Evolutionary conservation across 805 yeast genomes (phyloP), one percentile per base, ranked within the genome.

Genomic region (Candida nemodendra): DNA sequence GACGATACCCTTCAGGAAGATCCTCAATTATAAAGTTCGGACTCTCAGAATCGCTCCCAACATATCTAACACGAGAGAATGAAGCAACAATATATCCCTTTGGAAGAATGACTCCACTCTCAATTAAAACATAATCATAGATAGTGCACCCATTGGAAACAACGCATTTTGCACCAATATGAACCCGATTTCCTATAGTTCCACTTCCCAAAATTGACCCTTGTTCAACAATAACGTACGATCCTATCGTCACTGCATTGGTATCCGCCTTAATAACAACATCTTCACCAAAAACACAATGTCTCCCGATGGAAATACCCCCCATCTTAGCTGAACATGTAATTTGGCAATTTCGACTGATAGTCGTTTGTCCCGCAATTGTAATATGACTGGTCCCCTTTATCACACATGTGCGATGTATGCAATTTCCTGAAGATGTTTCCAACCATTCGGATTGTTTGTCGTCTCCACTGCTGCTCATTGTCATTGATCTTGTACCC

Each of bases 111-210:
- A 73, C 63, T 11, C 66, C 67, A 34, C 64, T 58, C 16, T 66
- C 64, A 3, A 78, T 61, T 3, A 73, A 43, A 38, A 78, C 74
- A 49, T 81, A 74, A 34, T 78, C 84, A 48, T 74, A 68, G 11
- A 78, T 55, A 1, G 69, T 59, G 7, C 69, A 59, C 17, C 61
- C 48, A 27, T 63, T 56, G 1, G 56, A 64, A 12, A 78, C 42
- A 0, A 42, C 36, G 41, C 78, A 73, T 23, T 60, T 45, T 1
- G 43, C 41, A 4, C 78, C 82, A 2, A 78, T 57, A 8, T 62
- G 40, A 1, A 76, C 81, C 16, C 81, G 52, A 39, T 64, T 72
- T 0, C 82, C 82, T 5, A 78, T 57, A 27, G 51, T 61, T 3
- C 65, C 59, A 15, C 56, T 43, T 2, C 17, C 7, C 2, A 78